Evolutionary conservation across 2,329 filamentous ascomycete species (phyloP).

Genomic region (Rosellinia necatrix): DNA sequence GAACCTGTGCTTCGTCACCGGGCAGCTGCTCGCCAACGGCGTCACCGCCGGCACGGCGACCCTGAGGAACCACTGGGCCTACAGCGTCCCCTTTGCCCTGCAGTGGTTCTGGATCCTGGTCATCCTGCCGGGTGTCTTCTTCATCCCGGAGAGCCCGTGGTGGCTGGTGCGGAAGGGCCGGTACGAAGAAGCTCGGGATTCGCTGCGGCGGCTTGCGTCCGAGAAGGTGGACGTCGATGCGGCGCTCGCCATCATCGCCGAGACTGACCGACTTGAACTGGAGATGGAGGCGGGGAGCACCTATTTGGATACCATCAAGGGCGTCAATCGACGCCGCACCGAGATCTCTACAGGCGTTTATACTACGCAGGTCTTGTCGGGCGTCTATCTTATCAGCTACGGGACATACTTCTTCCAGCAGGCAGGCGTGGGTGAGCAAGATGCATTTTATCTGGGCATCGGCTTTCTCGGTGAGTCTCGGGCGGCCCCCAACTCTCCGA

Average conservation of each 20-base stretch:
- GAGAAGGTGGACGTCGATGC: constrained; percentile 52
- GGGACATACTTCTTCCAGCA: constrained; percentile 65
- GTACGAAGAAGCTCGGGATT: constrained; percentile 46
- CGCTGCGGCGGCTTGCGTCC: constrained; percentile 51
- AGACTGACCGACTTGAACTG: constrained; percentile 62
- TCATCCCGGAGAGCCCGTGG: constrained; percentile 56
- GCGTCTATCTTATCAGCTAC: constrained; percentile 68
- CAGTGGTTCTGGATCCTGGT: constrained; percentile 57
- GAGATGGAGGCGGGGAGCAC: constrained; percentile 53
- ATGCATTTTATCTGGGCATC: constrained; percentile 61
- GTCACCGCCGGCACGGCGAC: constrained; percentile 50
- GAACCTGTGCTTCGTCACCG: constrained; percentile 66
- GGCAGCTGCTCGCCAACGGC: constrained; percentile 59
- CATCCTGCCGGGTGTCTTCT: constrained; percentile 50
- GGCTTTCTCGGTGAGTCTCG: constrained; percentile 48
- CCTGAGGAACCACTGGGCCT: constrained; percentile 52
- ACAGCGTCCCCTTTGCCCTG: constrained; percentile 53
- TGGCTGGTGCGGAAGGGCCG: constrained; percentile 53
- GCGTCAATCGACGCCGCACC: constrained; percentile 55
- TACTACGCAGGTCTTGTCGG: constrained; percentile 66
- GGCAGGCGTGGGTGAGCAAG: constrained; percentile 54
- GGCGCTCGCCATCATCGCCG: constrained; percentile 59
- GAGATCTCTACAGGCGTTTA: constrained; percentile 65
- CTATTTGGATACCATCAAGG: constrained; percentile 57
- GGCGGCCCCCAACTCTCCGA: background rate